Base-by-base conservation (phyloP, 2,329 filamentous ascomycete genomes). In the Monilinia fructigena region DNA sequence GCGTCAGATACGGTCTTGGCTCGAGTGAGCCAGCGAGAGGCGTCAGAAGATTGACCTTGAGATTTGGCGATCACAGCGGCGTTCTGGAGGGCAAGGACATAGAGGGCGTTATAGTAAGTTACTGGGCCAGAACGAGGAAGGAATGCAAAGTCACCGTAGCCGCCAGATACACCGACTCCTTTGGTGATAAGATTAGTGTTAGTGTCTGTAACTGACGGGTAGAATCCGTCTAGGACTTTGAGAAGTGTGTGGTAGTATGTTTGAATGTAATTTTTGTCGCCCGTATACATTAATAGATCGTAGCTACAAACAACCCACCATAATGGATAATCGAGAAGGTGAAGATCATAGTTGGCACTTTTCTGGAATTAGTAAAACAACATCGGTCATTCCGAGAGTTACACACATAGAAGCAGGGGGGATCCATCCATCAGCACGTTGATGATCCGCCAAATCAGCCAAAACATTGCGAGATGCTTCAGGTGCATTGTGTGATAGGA, bases 101-200 rank as follows among this genome's bases (percentile, higher is more conserved):
- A 83, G 3, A 84, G 75, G 0, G 80, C 81, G 67, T 82, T 85
- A 77, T 83, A 84, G 68, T 85, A 85, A 0, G 81, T 82, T 28
- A 83, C 79, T 45, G 80, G 74, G 0, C 82, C 82, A 28, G 74
- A 77, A 4, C 82, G 78, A 1, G 77, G 77, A 1, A 84, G 72
- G 69, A 85, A 85, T 0, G 82, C 82, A 69, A 80, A 85, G 71
- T 85, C 82, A 4, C 82, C 82, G 67, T 82, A 82, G 1, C 75
- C 76, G 6, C 73, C 75, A 2, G 74, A 72, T 4, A 68, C 52
- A n/a, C 74, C 74, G 2, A 75, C 20, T 3, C 76, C 77, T 65
- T 83, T 82, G 26, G 78, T 74, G 3, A 85, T 75, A 0, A 82
- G 76, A 0, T 74, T 74, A 0, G 79, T 82, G 0, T 70, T 68